Evolutionary conservation across 164 flowering plant genomes (phyloP), one percentile per base, ranked within the genome.

Genomic region (Saururus chinensis): DNA sequence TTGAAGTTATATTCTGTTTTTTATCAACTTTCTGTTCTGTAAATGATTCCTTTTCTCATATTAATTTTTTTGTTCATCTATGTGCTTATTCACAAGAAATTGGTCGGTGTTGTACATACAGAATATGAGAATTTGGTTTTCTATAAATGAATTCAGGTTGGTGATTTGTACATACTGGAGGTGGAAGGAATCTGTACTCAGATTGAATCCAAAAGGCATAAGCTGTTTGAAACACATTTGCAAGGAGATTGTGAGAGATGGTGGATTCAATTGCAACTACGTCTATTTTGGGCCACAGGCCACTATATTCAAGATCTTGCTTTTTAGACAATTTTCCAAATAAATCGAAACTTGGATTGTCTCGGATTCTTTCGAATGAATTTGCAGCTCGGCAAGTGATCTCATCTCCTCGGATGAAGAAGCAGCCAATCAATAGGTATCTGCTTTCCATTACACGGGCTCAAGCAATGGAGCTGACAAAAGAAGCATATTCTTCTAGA

Each of bases 251-350:
- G 48, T 21, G 9, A 12, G 71, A 68, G 57, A 88, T 87, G 92
- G 82, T 79, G 68, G 87, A 90, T 42, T 77, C 90, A 19, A 76
- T 90, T 64, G 83, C 87, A 1, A 64, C 92, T 1, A 73, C 87
- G 13, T 83, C 95, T 59, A 70, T 84, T 65, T 68, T 90, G 10
- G 85, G 85, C 45, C 77, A 77, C 35, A 61, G 81, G 9, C 87
- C 86, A 4, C 13, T 78, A 24, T 63, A 40, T 71, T 68, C 60
- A 53, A 67, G 71, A n/a, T 66, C 70, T 71, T 20, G 56, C 65
- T 61, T 41, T 53, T 74, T 62, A 65, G 79, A 71, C 65, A 74
- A 69, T 0, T 69, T 68, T 1, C n/a, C 23, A 59, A 12, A 17
- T 17, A 76, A 64, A 19, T 41, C 71, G 61, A 78, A 66, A n/a